Base-by-base conservation (phyloP, 106 monocot species). In the Triglochin maritima region DNA sequence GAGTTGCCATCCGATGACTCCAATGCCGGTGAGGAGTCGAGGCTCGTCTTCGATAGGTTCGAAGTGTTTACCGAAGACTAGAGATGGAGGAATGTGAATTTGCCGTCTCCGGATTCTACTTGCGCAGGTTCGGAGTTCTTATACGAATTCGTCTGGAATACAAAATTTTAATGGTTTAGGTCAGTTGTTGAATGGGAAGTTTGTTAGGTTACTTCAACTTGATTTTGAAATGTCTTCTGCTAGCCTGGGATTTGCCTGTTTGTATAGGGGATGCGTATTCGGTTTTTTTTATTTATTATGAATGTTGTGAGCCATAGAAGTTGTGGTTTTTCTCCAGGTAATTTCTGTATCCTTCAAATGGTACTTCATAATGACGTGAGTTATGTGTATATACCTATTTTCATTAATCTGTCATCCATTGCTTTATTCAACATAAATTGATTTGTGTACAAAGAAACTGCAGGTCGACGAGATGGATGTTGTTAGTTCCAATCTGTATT, bases 1-100 rank as follows among this genome's bases (percentile, higher is more conserved):
- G 95, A 95, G 77, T 71, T 95, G 71, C 95, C 85, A 0, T 83
- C 90, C 0, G 85, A 84, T 58, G 87, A 95, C 60, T 9, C 11
- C 10, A n/a, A 14, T 15, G 5, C 2, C 41, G 3, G 17, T 4
- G 68, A 68, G 2, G 68, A 46, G 56, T 57, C 54, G 44, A 41
- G 7, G 17, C 3, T 53, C 52, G 7, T 54, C 56, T 46, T 13
- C n/a, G 29, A 64, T 7, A 57, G 44, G 14, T 56, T 68, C 57
- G 44, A 68, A 68, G 57, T 68, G 57, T 9, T 68, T 44, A 13
- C 56, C 57, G 11, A 44, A 68, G 56, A 56, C 15, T 68, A 56
- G 49, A 12, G 4, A 11, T 63, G 6, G 12, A 63, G 17, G 59
- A 29, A 29, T 41, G 42, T 1, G 6, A 16, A 59, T 2, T 17